A percentile compares a stretch with the other conserved stretches of the same genome.
Evolutionary conservation across 2,329 filamentous ascomycete genomes (phyloP).

Genomic region (Fusarium anguioides): DNA sequence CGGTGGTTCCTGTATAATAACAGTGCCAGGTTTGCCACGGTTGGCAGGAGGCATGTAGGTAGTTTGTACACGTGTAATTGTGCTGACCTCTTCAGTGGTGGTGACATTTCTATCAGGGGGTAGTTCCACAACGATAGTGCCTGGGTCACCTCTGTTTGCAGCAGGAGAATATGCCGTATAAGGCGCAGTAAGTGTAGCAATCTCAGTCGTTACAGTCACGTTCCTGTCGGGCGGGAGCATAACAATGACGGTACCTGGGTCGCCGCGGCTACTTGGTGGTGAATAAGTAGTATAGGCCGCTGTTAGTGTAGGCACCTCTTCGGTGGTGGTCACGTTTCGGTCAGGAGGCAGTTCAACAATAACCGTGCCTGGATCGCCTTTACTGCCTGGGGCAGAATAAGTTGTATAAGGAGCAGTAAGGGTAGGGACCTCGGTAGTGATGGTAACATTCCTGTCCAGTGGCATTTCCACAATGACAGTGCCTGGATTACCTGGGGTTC

Average conservation of each 20-base stretch:
- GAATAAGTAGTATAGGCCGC: slow-evolving; percentile 15
- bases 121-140: slow-evolving; percentile 19
- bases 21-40: slow-evolving; percentile 23
- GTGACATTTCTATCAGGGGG: slow-evolving; percentile 25
- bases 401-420: slow-evolving; percentile 14
- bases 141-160: slow-evolving; percentile 12
- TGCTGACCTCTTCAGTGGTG: slow-evolving; percentile 2
- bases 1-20: slow-evolving; percentile 20
- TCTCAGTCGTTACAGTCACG: slow-evolving; percentile 8
- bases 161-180: slow-evolving; percentile 18
- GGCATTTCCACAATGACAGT: slow-evolving; percentile 21
- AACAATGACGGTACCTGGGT: slow-evolving; percentile 24
- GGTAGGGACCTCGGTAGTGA: slow-evolving; percentile 17
- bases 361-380: slow-evolving; percentile 21
- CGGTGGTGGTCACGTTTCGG: slow-evolving; percentile 15
- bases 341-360: slow-evolving; percentile 21
- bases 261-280: not conserved
- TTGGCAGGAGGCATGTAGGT: slow-evolving; percentile 15
- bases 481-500: slow-evolving; percentile 6
- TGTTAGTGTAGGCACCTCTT: not conserved
- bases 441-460: slow-evolving; percentile 16
- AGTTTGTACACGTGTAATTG: not conserved
- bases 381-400: slow-evolving; percentile 1
- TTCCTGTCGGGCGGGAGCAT: slow-evolving; percentile 14
- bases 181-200: slow-evolving; percentile 5